These are phyloP conservation scores for Amoebophrya sp. DNA, from an alignment of 169 alveolate species.

Conservation along the genomic window DNA sequence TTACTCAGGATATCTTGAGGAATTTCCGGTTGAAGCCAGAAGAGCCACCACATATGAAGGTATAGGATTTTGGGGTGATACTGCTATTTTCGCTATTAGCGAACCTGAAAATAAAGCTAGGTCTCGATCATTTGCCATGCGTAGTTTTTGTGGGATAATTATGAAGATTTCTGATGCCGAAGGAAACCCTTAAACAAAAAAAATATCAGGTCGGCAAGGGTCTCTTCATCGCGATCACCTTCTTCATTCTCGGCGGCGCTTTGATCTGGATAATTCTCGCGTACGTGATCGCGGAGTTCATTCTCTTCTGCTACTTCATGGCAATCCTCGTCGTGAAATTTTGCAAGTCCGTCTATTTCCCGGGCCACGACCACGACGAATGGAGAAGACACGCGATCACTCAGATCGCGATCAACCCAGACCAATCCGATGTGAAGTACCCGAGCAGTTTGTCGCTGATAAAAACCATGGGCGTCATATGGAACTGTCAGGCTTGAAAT, in stretches of 20 bases:
- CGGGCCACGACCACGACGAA: slow-evolving; percentile 21
- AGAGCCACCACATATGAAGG: too few relatives aligned
- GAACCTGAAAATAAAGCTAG: too few relatives aligned
- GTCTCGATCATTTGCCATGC: too few relatives aligned
- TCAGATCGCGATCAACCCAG: not conserved
- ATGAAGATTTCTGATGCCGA: too few relatives aligned
- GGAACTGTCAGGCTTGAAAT: too few relatives aligned
- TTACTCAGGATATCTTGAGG: too few relatives aligned
- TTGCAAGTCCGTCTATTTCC: not conserved
- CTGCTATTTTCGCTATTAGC: too few relatives aligned
- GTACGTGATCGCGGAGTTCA: not conserved
- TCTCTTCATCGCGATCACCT: not conserved
- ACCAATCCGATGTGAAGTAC: not conserved
- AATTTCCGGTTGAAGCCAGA: too few relatives aligned
- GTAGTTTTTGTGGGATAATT: too few relatives aligned
- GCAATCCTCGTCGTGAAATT: not conserved
- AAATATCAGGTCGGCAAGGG: not conserved
- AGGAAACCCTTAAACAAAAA: not conserved
- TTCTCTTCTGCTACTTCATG: not conserved
- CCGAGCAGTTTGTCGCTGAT: not conserved
- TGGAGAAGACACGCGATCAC: not conserved
- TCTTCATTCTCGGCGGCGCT: not conserved
- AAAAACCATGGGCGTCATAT: not conserved
- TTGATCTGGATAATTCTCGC: not conserved
- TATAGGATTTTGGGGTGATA: too few relatives aligned